Percentiles rank a stretch among this genome's conserved stretches.
Evolutionary conservation across 768 basidiomycete species (phyloP).

Genomic region (Podaxis sp.): DNA sequence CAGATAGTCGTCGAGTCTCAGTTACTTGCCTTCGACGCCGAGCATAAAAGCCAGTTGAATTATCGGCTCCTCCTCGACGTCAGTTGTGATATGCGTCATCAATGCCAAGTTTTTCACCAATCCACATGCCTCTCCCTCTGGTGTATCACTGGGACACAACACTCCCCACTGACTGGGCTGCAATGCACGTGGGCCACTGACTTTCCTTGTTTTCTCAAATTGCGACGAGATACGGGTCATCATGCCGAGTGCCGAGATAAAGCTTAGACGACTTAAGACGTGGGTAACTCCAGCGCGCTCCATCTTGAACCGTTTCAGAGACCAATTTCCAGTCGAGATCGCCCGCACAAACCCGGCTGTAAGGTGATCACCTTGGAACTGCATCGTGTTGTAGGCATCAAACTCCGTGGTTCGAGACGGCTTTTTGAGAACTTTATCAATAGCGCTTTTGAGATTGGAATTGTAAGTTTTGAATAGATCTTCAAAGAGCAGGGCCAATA

Average conservation of each 20-base stretch:
- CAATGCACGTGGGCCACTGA: slow-evolving; percentile 93
- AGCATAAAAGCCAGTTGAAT: slow-evolving; percentile 88
- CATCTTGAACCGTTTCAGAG: slow-evolving; percentile 98
- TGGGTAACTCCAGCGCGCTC: slow-evolving; percentile 98
- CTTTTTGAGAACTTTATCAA: slow-evolving; percentile 97
- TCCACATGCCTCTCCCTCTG: slow-evolving; percentile 99
- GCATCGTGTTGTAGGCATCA: slow-evolving; percentile 92
- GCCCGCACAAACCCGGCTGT: slow-evolving; percentile 95
- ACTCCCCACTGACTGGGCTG: slow-evolving; percentile 99
- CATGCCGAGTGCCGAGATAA: slow-evolving; percentile 98
- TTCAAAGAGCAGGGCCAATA: slow-evolving; percentile 93
- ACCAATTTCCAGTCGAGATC: slow-evolving; percentile 99
- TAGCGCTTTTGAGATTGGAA: slow-evolving; percentile 88
- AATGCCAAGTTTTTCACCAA: slow-evolving; percentile 97
- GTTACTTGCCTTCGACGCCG: slow-evolving; percentile 85
- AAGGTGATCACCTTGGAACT: slow-evolving; percentile 94
- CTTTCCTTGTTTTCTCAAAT: slow-evolving; percentile 99
- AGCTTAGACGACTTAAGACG: slow-evolving; percentile 91
- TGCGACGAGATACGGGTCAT: slow-evolving; percentile 99
- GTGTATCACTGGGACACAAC: slow-evolving; percentile 96
- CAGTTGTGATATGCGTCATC: slow-evolving; percentile 99
- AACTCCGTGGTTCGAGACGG: slow-evolving; percentile 92
- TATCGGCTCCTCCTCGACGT: slow-evolving; percentile 95
- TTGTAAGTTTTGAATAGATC: slow-evolving; percentile 99
- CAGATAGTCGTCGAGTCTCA: background rate